These are phyloP conservation scores for Claviceps sp. DNA, from an alignment of 2,329 filamentous ascomycete genomes.

Conservation along the genomic window DNA sequence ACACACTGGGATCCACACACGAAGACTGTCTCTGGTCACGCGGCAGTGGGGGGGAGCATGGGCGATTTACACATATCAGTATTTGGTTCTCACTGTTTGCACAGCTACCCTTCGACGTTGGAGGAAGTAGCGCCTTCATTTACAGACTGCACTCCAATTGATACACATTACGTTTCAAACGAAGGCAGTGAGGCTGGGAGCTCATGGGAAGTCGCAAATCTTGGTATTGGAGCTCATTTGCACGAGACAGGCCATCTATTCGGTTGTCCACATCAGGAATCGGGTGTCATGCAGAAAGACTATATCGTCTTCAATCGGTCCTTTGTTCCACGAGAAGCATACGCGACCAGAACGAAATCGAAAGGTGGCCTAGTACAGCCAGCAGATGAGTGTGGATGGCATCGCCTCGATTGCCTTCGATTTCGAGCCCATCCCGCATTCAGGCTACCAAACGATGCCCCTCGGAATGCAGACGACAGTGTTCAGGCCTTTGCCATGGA, in stretches of 20 bases:
- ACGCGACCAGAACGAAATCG: constrained; percentile 73
- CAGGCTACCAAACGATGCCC: constrained; percentile 61
- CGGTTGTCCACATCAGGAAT: constrained; percentile 80
- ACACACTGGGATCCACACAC: constrained; percentile 68
- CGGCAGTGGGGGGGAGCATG: constrained; percentile 62
- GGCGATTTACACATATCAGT: constrained; percentile 73
- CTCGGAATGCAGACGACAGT: constrained; percentile 52
- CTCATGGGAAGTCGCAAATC: constrained; percentile 90
- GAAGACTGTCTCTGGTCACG: constrained; percentile 65
- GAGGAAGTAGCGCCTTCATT: constrained; percentile 87
- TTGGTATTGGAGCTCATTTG: constrained; percentile 84
- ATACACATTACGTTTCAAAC: constrained; percentile 68
- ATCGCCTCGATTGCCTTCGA: constrained; percentile 74
- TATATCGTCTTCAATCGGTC: constrained; percentile 75
- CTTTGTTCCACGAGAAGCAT: constrained; percentile 71
- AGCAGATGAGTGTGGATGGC: constrained; percentile 82
- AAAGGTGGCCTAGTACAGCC: constrained; percentile 63
- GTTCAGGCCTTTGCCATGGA: constrained; percentile 82
- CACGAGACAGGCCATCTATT: constrained; percentile 86
- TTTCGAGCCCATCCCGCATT: constrained; percentile 90
- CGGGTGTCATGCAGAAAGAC: constrained; percentile 82
- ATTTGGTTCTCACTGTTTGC: constrained; percentile 83
- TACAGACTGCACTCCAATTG: constrained; percentile 78
- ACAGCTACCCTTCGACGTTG: constrained; percentile 78
- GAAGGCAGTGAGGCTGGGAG: constrained; percentile 78